Evolutionary conservation across 1,284 basidiomycete species (phyloP), one percentile per base, ranked within the genome.

Genomic region (Ganoderma lingzhi): DNA sequence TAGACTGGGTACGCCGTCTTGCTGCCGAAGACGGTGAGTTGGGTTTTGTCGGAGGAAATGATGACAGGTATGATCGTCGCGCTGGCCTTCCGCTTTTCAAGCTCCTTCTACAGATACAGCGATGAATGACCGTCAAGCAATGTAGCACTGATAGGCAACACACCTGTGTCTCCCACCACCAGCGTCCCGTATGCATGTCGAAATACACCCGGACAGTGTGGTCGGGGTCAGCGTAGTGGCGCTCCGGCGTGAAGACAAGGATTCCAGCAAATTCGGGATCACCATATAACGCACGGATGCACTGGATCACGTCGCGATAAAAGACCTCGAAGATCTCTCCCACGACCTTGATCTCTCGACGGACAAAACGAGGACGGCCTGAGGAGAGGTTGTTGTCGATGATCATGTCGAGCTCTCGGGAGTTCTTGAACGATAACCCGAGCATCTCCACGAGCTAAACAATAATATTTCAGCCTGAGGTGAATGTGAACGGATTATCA

Each of bases 221-320:
- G 35, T 35, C 35, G 6, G 35, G 35, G 6, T 35, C 35, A 35
- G 10, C 3, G 8, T 41, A 41, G 39, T 41, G 39, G 10, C 39
- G 62, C 66, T 82, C 79, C 0, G 83, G 83, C 1, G 70, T 63
- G 45, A 80, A 77, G 2, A 77, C 66, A 10, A 79, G 70, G 56
- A 35, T 8, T 2, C 56, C 32, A 37, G 14, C 2, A 15, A 35
- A 37, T 23, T 59, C 32, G 2, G 56, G 56, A 28, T 59, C 56
- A 19, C 56, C 32, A 10, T 37, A 59, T 6, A 59, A 15, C 8
- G 56, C 56, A 2, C 32, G 9, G 5, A 59, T 59, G 14, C 56
- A 59, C 56, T 35, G 28, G 14, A 59, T 35, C 32, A 37, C 15
- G n/a, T 59, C 32, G 19, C 32, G 56, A 4, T 35, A 35, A 15